A percentile compares a stretch with the other conserved stretches of the same genome.
These are phyloP conservation scores for Pulveroboletus sp. DNA, from an alignment of 768 basidiomycete genomes.

Conservation along the genomic window DNA sequence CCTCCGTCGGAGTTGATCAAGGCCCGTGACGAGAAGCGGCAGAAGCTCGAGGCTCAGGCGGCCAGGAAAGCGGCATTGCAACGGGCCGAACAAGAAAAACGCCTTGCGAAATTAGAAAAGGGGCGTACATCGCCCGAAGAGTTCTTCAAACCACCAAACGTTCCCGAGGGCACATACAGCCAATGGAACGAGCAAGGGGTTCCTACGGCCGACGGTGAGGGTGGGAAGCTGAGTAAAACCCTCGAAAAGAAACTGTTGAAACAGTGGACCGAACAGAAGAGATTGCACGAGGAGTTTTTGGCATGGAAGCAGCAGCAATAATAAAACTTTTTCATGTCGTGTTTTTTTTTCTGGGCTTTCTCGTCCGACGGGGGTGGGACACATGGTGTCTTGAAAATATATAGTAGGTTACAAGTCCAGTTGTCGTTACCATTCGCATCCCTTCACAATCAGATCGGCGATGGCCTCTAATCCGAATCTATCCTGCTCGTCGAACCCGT, in stretches of 20 bases:
- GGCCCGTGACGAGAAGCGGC: conserved; percentile 85
- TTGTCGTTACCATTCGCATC: conserved; percentile 56
- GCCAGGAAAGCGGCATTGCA: conserved; percentile 71
- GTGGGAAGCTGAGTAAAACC: conserved; percentile 81
- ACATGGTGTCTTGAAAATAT: neutral
- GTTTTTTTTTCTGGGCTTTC: neutral
- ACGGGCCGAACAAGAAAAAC: conserved; percentile 62
- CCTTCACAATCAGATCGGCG: conserved; percentile 53
- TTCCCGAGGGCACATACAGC: conserved; percentile 64
- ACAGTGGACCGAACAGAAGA: conserved; percentile 66
- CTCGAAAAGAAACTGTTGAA: conserved; percentile 74
- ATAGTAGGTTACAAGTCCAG: conserved; percentile 10
- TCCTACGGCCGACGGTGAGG: conserved; percentile 79
- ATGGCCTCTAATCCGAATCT: conserved; percentile 71
- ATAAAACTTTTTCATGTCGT: neutral
- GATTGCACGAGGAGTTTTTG: conserved; percentile 75
- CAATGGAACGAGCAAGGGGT: conserved; percentile 84
- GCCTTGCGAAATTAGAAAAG: conserved; percentile 76
- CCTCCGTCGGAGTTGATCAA: conserved; percentile 75
- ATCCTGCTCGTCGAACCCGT: conserved; percentile 77
- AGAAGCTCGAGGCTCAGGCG: conserved; percentile 65
- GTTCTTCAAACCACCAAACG: conserved; percentile 82
- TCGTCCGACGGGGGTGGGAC: neutral
- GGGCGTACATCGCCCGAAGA: conserved; percentile 69
- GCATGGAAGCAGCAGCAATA: conserved; percentile 38